Conservation (phyloP, 371 early-diverging fungal genomes). For the Apophysomyces ossiformis region DNA sequence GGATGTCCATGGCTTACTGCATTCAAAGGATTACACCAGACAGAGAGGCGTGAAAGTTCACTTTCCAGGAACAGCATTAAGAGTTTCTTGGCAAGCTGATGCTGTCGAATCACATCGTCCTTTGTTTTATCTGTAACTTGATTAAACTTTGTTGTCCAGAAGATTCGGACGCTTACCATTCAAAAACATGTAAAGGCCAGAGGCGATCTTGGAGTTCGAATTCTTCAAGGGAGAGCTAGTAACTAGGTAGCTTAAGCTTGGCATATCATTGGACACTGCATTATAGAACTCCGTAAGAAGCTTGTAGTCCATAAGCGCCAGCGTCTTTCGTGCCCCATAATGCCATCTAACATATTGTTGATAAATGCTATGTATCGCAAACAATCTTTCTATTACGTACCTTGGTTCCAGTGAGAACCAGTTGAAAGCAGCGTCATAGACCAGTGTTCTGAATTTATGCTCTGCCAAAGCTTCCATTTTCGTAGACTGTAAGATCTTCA, state of each 20-base stretch:
- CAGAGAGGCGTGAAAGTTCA: conserved; percentile 80
- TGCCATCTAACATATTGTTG: conserved; percentile 50
- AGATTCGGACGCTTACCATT: conserved; percentile 25
- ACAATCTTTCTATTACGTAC: conserved; percentile 42
- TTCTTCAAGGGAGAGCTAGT: conserved; percentile 52
- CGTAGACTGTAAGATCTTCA: conserved; percentile 73
- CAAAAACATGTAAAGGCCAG: conserved; percentile 53
- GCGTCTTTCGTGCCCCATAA: conserved; percentile 71
- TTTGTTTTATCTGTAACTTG: conserved; percentile 37
- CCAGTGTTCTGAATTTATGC: conserved; percentile 62
- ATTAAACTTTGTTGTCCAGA: not conserved
- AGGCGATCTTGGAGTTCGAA: conserved; percentile 38
- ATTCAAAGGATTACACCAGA: conserved; percentile 82
- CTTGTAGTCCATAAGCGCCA: conserved; percentile 67
- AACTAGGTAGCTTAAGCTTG: conserved; percentile 54
- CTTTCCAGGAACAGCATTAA: conserved; percentile 85
- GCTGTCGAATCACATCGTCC: conserved; percentile 40
- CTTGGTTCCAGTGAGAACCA: conserved; percentile 78
- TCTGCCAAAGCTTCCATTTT: conserved; percentile 72
- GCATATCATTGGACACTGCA: conserved; percentile 69
- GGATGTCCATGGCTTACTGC: conserved; percentile 47
- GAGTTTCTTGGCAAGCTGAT: conserved; percentile 47
- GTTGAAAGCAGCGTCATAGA: conserved; percentile 69
- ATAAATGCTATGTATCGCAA: not conserved
- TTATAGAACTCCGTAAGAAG: conserved; percentile 71